phyloP scores from a whole-genome alignment of 148 eudicot species.

The Pharnaceum exiguum region DNA sequence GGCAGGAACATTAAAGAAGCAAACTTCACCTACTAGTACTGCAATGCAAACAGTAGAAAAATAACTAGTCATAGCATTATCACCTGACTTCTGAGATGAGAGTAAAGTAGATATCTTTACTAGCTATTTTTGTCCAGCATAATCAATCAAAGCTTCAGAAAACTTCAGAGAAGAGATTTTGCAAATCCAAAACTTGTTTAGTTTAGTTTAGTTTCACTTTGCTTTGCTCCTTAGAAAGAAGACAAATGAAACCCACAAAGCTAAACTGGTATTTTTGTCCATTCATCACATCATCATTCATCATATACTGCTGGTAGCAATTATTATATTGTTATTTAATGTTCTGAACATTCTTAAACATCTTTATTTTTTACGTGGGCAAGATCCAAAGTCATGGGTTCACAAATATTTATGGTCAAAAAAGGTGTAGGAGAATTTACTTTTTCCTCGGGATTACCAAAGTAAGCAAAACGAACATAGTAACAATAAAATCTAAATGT shows the following conservation, averaged over 20 bases:
- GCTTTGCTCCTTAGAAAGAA: slow-evolving; percentile 9
- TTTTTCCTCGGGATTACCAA: slow-evolving; percentile 37
- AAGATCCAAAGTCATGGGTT: slow-evolving; percentile 9
- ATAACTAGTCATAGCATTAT: neutral
- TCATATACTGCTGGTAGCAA: no score
- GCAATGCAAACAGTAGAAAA: no score
- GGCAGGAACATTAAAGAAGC: neutral
- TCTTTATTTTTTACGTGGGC: slow-evolving; percentile 4
- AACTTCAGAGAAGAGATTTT: neutral
- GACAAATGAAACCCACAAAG: slow-evolving; percentile 12
- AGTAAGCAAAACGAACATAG: slow-evolving; percentile 13
- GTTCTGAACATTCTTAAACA: slow-evolving; percentile 26
- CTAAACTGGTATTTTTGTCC: neutral
- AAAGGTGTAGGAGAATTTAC: slow-evolving; percentile 21
- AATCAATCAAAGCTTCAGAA: no score
- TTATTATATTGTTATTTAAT: no score
- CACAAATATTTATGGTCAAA: slow-evolving; percentile 39
- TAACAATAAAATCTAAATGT: neutral
- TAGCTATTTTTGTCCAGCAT: neutral
- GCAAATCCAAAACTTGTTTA: slow-evolving; percentile 9
- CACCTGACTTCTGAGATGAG: slow-evolving; percentile 18
- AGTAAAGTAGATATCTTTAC: neutral
- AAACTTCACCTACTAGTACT: slow-evolving; percentile 6
- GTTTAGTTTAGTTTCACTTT: no score
- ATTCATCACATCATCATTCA: neutral